These are phyloP conservation scores for Euclidium syriacum DNA, from an alignment of 345 rosid genomes.

Conservation along the genomic window DNA sequence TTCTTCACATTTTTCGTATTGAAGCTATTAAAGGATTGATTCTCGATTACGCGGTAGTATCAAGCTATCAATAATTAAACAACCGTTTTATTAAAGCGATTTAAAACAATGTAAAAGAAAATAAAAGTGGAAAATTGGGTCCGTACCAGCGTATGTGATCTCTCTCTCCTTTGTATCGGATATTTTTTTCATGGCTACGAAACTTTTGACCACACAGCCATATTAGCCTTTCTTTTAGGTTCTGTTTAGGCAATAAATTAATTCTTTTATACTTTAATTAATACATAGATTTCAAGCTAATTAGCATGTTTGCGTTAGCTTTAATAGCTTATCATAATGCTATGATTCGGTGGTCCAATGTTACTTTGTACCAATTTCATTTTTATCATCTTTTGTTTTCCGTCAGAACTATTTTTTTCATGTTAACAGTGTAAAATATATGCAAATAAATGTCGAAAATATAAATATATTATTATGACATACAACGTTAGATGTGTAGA, in stretches of 20 bases:
- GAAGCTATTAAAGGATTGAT: slow-evolving; percentile 19
- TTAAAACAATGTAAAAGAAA: slow-evolving; percentile 19
- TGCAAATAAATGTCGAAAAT: background rate
- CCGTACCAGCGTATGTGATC: slow-evolving; percentile 11
- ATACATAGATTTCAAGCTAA: slow-evolving; percentile 6
- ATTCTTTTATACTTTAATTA: slow-evolving; percentile 13
- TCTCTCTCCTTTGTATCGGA: slow-evolving; percentile 19
- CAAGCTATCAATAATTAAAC: slow-evolving; percentile 8
- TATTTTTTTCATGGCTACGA: slow-evolving; percentile 15
- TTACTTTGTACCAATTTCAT: slow-evolving; percentile 17
- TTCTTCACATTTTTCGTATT: slow-evolving; percentile 2
- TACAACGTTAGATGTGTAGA: slow-evolving; percentile 9
- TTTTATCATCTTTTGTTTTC: background rate
- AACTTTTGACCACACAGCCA: slow-evolving; percentile 29
- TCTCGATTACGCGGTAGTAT: slow-evolving; percentile 16
- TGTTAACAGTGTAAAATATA: background rate
- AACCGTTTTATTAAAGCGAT: slow-evolving; percentile 15
- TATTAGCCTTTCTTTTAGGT: slow-evolving; percentile 18
- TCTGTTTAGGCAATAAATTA: slow-evolving; percentile 4
- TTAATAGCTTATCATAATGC: slow-evolving; percentile 30
- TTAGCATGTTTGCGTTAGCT: slow-evolving; percentile 22
- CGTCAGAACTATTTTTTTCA: background rate
- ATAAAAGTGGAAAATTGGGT: slow-evolving; percentile 23
- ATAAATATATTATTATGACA: background rate
- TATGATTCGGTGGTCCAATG: slow-evolving; percentile 30